Conservation (phyloP, 148 eudicot species). For the Amaranthus palmeri region DNA sequence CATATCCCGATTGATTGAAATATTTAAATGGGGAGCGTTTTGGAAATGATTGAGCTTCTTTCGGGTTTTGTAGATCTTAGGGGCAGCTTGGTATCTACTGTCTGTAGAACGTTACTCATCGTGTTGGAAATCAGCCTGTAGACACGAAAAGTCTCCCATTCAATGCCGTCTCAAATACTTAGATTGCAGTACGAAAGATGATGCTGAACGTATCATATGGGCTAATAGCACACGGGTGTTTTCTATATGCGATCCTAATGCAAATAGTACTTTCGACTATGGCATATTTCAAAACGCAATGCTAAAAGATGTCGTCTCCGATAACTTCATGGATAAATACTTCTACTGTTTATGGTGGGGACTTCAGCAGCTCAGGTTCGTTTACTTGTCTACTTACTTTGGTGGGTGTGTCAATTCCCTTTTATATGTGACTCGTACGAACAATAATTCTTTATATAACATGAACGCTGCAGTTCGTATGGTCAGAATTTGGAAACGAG, state of each 20-base stretch:
- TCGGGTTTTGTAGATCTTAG: constrained; percentile 41
- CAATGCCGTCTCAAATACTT: constrained; percentile 37
- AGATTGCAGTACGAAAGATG: constrained; percentile 39
- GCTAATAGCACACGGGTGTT: constrained; percentile 44
- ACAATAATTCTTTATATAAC: not conserved
- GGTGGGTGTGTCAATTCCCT: not conserved
- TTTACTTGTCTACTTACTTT: not conserved
- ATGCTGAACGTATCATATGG: constrained; percentile 37
- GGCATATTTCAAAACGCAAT: constrained; percentile 54
- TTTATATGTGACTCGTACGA: constrained; percentile 26
- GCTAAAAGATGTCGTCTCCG: constrained; percentile 44
- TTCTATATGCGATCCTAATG: constrained; percentile 35
- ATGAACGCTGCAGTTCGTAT: constrained; percentile 48
- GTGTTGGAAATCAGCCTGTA: constrained; percentile 54
- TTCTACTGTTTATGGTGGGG: constrained; percentile 83
- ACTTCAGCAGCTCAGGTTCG: constrained; percentile 58
- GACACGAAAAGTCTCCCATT: constrained; percentile 23
- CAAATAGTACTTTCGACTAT: constrained; percentile 32
- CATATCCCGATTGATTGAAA: not conserved
- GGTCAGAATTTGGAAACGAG: constrained; percentile 58
- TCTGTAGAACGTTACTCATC: constrained; percentile 58
- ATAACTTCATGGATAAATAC: constrained; percentile 44
- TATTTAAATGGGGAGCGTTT: not conserved
- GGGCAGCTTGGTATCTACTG: constrained; percentile 62
- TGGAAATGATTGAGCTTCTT: constrained; percentile 5